Percentiles rank a stretch among this genome's conserved stretches.
phyloP scores from a whole-genome alignment of 2,329 filamentous ascomycete genomes.

The Colletotrichum lindemuthianum region DNA sequence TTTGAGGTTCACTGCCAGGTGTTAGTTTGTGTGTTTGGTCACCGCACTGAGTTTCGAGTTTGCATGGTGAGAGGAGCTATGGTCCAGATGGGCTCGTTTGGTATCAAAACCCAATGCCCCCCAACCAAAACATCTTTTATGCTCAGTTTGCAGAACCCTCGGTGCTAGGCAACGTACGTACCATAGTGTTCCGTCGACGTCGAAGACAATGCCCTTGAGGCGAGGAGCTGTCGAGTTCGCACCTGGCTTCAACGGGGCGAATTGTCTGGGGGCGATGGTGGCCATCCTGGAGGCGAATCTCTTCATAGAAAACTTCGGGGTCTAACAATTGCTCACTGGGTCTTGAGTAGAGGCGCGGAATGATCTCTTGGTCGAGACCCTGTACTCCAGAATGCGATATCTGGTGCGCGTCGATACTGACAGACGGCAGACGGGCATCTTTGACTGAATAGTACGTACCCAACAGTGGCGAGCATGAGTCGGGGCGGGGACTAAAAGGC shows the following conservation, averaged over 20 bases:
- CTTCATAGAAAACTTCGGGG: conserved; percentile 21
- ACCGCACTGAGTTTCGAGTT: too few species aligned
- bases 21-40: too few species aligned
- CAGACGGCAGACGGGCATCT: background rate
- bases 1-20: conserved; percentile 79
- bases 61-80: too few species aligned
- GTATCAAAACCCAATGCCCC: too few species aligned
- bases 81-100: too few species aligned
- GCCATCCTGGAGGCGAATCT: conserved; percentile 56
- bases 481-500: background rate
- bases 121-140: too few species aligned
- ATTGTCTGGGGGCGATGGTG: conserved; percentile 54
- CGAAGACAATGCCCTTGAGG: conserved; percentile 78
- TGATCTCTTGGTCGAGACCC: too few species aligned
- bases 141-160: too few species aligned
- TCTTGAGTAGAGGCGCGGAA: too few species aligned
- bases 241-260: conserved; percentile 64
- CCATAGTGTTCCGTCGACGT: conserved; percentile 96
- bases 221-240: conserved; percentile 50
- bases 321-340: background rate
- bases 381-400: too few species aligned
- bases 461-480: background rate
- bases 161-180: conserved; percentile 54
- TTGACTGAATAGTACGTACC: conserved; percentile 9
- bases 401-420: conserved; percentile 5